Base-by-base conservation (phyloP, 2,329 filamentous ascomycete genomes). In the Apiospora arundinis region DNA sequence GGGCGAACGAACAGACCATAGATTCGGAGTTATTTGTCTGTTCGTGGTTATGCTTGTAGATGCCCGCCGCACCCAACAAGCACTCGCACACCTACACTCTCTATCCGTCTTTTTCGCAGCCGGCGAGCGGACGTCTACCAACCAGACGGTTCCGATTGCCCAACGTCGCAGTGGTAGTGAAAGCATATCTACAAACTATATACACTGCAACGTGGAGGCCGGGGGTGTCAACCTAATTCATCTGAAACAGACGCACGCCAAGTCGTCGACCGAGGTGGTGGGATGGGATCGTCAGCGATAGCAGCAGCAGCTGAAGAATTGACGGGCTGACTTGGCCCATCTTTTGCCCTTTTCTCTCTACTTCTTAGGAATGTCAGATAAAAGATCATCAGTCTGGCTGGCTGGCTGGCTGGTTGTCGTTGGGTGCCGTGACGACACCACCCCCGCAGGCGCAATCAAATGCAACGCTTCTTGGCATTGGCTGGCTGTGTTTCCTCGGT, bases 201-300 rank as follows among this genome's bases (percentile, higher is more conserved):
- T 32, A 25, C 49, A 56, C 49, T 60, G 28, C 52, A 37, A 28
- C 56, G 56, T 63, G 56, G 56, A 63, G n/a, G 32, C 18, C 37
- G n/a, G 52, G 52, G 48, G 49, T 63, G 32, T 63, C 32, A 40
- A 63, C 56, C 56, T n/a, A 60, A n/a, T 63, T n/a, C 32, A 63
- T 63, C 56, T 40, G 56, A 63, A 63, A 63, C 56, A 63, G 56
- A 23, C 56, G 32, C 56, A 63, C 56, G 56, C 56, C 56, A 63
- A 40, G 56, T 40, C 21, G 37, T 40, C 56, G 28, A 40, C 32
- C 56, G 56, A 40, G 18, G 28, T 63, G 56, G 56, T 40, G 56
- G 56, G 56, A 63, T 63, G 56, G 32, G 32, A 21, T 63, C 56
- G 56, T 21, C 32, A 63, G 32, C 18, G 6, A 6, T 6, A 32